These are phyloP conservation scores for Metschnikowia lachancei DNA, from an alignment of 805 yeast species.

Conservation along the genomic window DNA sequence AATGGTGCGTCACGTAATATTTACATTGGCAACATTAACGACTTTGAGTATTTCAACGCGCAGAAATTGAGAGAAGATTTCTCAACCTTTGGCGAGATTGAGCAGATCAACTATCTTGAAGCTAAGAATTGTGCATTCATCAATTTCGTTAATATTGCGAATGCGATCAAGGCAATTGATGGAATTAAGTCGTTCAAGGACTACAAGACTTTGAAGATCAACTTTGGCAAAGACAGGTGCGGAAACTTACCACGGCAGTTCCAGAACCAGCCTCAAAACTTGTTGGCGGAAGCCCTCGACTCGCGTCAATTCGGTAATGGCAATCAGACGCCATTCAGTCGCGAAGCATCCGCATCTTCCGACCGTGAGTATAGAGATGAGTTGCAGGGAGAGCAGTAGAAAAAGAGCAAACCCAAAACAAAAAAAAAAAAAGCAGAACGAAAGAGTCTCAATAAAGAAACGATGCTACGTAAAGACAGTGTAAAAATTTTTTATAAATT, in stretches of 20 bases:
- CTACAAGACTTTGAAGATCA: conserved; percentile 66
- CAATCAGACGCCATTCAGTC: conserved; percentile 4
- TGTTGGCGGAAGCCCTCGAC: conserved; percentile 7
- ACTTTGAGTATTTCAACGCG: conserved; percentile 50
- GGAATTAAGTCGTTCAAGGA: conserved; percentile 76
- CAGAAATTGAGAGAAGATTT: conserved; percentile 69
- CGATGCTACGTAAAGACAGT: neutral
- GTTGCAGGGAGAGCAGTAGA: neutral
- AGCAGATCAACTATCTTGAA: conserved; percentile 83
- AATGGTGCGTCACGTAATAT: conserved; percentile 94
- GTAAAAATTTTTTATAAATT: neutral
- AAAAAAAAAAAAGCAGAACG: neutral
- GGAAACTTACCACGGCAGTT: conserved; percentile 89
- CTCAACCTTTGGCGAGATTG: conserved; percentile 85
- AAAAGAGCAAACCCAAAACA: neutral
- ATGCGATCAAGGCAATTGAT: conserved; percentile 89
- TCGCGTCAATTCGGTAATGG: conserved; percentile 2
- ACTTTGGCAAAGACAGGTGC: conserved; percentile 55
- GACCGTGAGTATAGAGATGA: conserved; percentile 12
- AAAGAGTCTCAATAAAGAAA: neutral
- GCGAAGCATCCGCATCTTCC: conserved; percentile 11
- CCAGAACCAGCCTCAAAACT: conserved; percentile 28
- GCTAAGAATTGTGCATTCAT: conserved; percentile 89
- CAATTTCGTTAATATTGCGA: conserved; percentile 82
- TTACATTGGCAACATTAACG: conserved; percentile 70